Evolutionary conservation across 306 rosid species (phyloP).

Genomic region (Acacia melanoxylon): DNA sequence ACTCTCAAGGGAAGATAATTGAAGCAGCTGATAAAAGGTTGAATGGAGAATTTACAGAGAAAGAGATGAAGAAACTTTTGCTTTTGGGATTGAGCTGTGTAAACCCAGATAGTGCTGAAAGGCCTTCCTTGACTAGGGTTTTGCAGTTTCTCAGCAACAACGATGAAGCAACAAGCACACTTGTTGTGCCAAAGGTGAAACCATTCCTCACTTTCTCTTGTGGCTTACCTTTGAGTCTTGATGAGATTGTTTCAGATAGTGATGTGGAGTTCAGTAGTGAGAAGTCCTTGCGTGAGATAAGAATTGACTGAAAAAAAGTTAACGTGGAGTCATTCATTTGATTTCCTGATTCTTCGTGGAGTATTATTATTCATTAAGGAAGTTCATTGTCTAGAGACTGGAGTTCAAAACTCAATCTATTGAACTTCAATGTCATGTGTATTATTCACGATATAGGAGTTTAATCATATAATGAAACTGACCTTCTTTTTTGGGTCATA

Average conservation of each 20-base stretch:
- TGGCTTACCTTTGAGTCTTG: constrained; percentile 37
- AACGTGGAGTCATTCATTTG: background rate
- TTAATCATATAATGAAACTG: constrained; percentile 17
- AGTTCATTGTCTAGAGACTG: constrained; percentile 33
- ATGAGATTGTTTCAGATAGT: constrained; percentile 61
- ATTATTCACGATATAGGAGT: constrained; percentile 22
- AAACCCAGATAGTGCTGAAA: constrained; percentile 9
- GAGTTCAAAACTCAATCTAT: constrained; percentile 59
- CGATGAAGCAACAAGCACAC: background rate
- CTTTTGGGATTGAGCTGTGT: constrained; percentile 44
- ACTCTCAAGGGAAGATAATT: constrained; percentile 38
- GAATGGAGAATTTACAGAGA: constrained; percentile 33
- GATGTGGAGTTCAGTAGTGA: constrained; percentile 36
- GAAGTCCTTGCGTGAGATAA: constrained; percentile 40
- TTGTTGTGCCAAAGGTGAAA: constrained; percentile 22
- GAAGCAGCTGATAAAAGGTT: constrained; percentile 41
- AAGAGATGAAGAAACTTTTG: constrained; percentile 34
- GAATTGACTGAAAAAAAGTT: constrained; percentile 19
- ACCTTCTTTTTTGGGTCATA: constrained; percentile 12
- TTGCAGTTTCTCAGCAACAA: background rate
- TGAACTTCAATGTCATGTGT: constrained; percentile 50
- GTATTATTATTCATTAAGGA: constrained; percentile 9
- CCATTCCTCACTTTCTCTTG: constrained; percentile 36
- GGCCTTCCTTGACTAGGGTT: constrained; percentile 8
- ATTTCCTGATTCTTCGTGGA: constrained; percentile 37